Base-by-base conservation (phyloP, 83 land plant species). In the Picea engelmannii region DNA sequence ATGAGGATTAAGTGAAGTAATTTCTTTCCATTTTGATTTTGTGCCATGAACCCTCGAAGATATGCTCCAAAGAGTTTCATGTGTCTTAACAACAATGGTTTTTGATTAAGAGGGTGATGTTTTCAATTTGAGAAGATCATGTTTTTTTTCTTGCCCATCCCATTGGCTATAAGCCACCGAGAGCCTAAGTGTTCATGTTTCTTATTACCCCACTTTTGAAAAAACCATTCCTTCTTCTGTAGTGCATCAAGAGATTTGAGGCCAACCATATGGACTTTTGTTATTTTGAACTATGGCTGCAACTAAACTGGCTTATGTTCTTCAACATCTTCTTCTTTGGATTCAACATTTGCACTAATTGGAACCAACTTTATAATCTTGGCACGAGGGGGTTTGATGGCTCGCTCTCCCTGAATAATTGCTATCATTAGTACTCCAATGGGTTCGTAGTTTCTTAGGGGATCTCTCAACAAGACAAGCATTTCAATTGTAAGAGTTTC, bases 341-440 rank as follows among this genome's bases (percentile, higher is more conserved):
- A 59, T n/a, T 83, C 86, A 75, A n/a, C 80, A n/a, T 66, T 69
- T 65, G 83, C 78, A 17, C 65, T 79, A 21, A 82, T 81, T 5
- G 83, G 76, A 35, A 80, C 79, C 16, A 75, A 35, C 78, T 73
- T 82, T 1, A 76, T 76, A 27, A 88, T 58, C 82, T 78, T 88
- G 13, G 86, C 77, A 58, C 49, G 60, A 42, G 88, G 88, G 15
- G 83, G 88, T 27, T 88, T 81, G 20, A 83, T 27, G 58, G 86
- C 82, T n/a, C 89, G 69, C 81, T 88, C 88, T 44, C 84, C 88
- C 66, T 88, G 90, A 47, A 86, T 88, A 40, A 88, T 69, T 62
- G 89, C 86, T 88, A 88, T 88, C 90, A 88, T 88, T 8, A 85
- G 90, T 38, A 85, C 88, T 24, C 90, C 90, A 27, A 88, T 86